These are phyloP conservation scores for Plasmopara viticola DNA, from an alignment of 352 stramenopile genomes.

Conservation along the genomic window DNA sequence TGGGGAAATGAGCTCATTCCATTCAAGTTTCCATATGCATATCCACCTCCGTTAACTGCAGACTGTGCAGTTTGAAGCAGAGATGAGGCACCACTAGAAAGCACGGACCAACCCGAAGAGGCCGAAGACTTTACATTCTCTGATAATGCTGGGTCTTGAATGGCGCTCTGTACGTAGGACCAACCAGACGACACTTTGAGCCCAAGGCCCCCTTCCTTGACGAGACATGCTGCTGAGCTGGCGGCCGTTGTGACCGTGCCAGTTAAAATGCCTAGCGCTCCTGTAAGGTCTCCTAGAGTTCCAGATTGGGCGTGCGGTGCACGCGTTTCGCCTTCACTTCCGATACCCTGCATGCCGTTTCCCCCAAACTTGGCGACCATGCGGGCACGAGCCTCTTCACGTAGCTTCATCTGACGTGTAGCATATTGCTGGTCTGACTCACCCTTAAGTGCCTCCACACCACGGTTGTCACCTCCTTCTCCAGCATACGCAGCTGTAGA, in stretches of 20 bases:
- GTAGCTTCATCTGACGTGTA: constrained; percentile 59
- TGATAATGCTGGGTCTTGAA: constrained; percentile 60
- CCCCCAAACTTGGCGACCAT: constrained; percentile 78
- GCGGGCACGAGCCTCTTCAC: constrained; percentile 65
- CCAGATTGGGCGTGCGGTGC: constrained; percentile 27
- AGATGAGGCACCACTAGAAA: constrained; percentile 57
- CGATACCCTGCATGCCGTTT: constrained; percentile 75
- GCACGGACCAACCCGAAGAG: constrained; percentile 62
- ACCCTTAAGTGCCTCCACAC: constrained; percentile 76
- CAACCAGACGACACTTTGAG: constrained; percentile 74
- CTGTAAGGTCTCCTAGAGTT: constrained; percentile 50
- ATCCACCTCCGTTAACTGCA: constrained; percentile 36
- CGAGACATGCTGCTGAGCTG: constrained; percentile 54
- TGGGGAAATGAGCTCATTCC: constrained; percentile 40
- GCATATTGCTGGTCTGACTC: constrained; percentile 78
- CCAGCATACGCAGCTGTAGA: constrained; percentile 23
- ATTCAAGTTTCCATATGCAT: constrained; percentile 10
- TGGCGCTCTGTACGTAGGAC: constrained; percentile 69
- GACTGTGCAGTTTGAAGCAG: constrained; percentile 61
- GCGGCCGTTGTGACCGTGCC: constrained; percentile 65
- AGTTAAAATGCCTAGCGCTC: constrained; percentile 68
- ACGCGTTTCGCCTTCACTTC: constrained; percentile 56
- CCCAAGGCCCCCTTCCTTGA: constrained; percentile 70
- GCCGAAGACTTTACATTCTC: constrained; percentile 79
- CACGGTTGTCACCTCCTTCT: constrained; percentile 42